Evolutionary conservation across 2,329 filamentous ascomycete genomes (phyloP), one percentile per base, ranked within the genome.

Genomic region (Niveomyces coronatus): DNA sequence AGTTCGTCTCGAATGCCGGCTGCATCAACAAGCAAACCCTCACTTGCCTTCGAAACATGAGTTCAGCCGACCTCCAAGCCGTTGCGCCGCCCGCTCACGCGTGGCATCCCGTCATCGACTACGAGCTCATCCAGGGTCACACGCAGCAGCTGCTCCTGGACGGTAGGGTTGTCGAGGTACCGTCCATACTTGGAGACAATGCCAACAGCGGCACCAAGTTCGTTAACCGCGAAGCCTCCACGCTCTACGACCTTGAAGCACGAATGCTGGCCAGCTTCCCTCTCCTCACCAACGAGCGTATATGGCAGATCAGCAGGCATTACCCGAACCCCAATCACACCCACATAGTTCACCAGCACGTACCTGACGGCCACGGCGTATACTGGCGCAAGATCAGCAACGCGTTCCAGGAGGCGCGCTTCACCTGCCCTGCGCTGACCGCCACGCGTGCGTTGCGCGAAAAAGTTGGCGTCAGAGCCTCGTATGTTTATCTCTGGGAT

Each of bases 401-500:
- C 31, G 55, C 47, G 6, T 60, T 62, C 37, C 53, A 55, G 11
- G 53, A 63, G 19, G 47, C 54, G 31, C 50, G 58, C 27, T 61
- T 56, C 31, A 58, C 55, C 50, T 63, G 59, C 33, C 53, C 60
- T 0, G 47, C 55, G 3, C 45, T 61, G 11, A 53, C 49, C 31
- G 45, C 60, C 26, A 56, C 53, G 3, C 44, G 49, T 5, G 43
- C 46, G 2, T 45, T 64, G 10, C 44, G 50, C 1, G 42, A 40
- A 1, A 47, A 61, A n/a, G n/a, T n/a, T 39, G 58, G 57, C 11
- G 47, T 63, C 23, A 18, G 52, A 14, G 49, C 54, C 2, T 72
- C 68, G 17, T 88, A 74, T 70, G 79, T 76, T 51, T 88, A 88
- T 53, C 73, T 72, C 29, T 85, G 77, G 60, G 71, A 79, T 39